Conservation (phyloP, 805 yeast species). For the Cyberlindnera suaveolens region DNA sequence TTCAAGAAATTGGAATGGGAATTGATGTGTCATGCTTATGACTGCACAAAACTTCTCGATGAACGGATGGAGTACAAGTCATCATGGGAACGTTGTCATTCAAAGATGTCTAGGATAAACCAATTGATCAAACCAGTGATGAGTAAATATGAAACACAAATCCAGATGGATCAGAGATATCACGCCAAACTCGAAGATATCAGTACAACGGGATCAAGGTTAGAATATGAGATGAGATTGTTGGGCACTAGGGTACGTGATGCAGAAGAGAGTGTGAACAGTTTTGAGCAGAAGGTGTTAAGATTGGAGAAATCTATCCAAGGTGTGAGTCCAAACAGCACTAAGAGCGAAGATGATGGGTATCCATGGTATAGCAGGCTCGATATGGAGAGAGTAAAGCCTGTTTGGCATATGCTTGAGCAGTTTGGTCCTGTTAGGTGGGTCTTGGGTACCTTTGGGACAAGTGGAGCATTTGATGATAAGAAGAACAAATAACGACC, state of each 20-base stretch:
- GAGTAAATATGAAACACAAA: constrained; percentile 16
- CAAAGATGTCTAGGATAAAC: constrained; percentile 3
- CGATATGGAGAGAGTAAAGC: constrained; percentile 7
- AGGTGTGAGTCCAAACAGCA: constrained; percentile 2
- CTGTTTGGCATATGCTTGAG: constrained; percentile 9
- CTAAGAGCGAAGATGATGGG: not conserved
- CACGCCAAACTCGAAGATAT: constrained; percentile 41
- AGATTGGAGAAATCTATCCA: constrained; percentile 24
- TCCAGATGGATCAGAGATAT: constrained; percentile 25
- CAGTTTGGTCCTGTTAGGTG: constrained; percentile 10
- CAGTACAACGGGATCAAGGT: constrained; percentile 48
- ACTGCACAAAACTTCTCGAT: not conserved
- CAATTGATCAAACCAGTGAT: constrained; percentile 15
- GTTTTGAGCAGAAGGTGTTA: constrained; percentile 34
- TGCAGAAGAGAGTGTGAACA: constrained; percentile 52
- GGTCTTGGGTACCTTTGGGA: not conserved
- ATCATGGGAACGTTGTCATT: not conserved
- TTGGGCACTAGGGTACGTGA: constrained; percentile 58
- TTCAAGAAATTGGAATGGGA: constrained; percentile 7
- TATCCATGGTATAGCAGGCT: not conserved
- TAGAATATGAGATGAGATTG: constrained; percentile 60
- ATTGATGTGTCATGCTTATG: not conserved
- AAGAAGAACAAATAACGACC: too few species aligned
- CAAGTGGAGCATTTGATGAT: too few species aligned
- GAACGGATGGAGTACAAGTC: constrained; percentile 2